A percentile compares a stretch with the other conserved stretches of the same genome.
Evolutionary conservation across 2,329 filamentous ascomycete species (phyloP).

Genomic region (Graphiopsis chlorocephala): DNA sequence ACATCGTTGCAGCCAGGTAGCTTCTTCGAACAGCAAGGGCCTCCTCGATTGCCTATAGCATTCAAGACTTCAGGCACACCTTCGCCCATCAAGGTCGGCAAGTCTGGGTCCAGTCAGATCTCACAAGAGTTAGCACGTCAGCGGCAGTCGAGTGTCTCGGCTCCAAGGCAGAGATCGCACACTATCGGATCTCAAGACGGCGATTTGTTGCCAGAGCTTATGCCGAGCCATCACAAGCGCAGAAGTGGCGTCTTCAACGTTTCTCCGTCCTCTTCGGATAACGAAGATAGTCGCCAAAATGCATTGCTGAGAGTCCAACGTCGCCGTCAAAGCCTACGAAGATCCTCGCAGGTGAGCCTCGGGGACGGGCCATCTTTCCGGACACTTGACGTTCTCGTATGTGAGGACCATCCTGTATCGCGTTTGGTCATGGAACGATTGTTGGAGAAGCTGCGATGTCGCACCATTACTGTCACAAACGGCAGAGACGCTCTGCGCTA

Average conservation of each 20-base stretch:
- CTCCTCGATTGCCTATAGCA: slow-evolving; percentile 54
- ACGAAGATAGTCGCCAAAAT: slow-evolving; percentile 89
- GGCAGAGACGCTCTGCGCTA: slow-evolving; percentile 90
- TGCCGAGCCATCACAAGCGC: slow-evolving; percentile 73
- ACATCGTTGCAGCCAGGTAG: slow-evolving; percentile 67
- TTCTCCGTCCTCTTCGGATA: slow-evolving; percentile 96
- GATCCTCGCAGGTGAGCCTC: slow-evolving; percentile 86
- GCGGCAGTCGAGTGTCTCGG: slow-evolving; percentile 39
- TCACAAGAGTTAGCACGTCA: slow-evolving; percentile 39
- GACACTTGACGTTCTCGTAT: slow-evolving; percentile 89
- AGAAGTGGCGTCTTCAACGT: slow-evolving; percentile 94
- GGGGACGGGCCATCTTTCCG: slow-evolving; percentile 82
- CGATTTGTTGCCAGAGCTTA: slow-evolving; percentile 68
- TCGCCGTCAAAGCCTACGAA: slow-evolving; percentile 89
- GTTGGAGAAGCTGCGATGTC: slow-evolving; percentile 89
- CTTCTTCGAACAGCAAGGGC: slow-evolving; percentile 59
- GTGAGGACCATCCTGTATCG: slow-evolving; percentile 95
- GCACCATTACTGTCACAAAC: slow-evolving; percentile 86
- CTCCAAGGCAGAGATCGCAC: slow-evolving; percentile 74
- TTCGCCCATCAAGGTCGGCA: slow-evolving; percentile 52
- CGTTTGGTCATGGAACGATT: slow-evolving; percentile 98
- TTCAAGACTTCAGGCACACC: slow-evolving; percentile 53
- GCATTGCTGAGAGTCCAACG: slow-evolving; percentile 88
- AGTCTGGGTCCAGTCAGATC: slow-evolving; percentile 48
- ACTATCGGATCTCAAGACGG: slow-evolving; percentile 94